These are phyloP conservation scores for Cyphellophora attinorum DNA, from an alignment of 2,329 filamentous ascomycete species.

Conservation along the genomic window DNA sequence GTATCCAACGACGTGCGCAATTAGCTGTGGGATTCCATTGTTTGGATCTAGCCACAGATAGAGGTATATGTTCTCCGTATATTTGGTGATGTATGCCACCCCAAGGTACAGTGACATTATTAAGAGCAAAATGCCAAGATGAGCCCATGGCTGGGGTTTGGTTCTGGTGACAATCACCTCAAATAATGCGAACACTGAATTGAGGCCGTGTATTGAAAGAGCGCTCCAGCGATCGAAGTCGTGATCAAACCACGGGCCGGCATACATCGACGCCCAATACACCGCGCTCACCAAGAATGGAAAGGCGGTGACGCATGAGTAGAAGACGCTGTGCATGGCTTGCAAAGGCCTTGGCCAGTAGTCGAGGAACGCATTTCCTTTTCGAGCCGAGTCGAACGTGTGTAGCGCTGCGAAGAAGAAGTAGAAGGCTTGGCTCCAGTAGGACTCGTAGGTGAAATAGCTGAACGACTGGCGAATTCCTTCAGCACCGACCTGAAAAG, in stretches of 20 bases:
- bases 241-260: conserved; percentile 39
- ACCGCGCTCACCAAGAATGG: conserved; percentile 63
- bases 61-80: conserved; percentile 62
- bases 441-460: conserved; percentile 74
- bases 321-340: conserved; percentile 55
- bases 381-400: conserved; percentile 55
- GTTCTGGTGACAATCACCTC: conserved; percentile 64
- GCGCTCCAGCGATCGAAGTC: conserved; percentile 45
- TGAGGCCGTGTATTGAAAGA: conserved; percentile 66
- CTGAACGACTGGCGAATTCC: conserved; percentile 54
- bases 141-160: conserved; percentile 51
- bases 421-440: conserved; percentile 77
- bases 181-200: conserved; percentile 61
- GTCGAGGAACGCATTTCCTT: conserved; percentile 43
- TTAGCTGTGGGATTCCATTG: conserved; percentile 25
- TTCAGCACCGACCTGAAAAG: conserved; percentile 26
- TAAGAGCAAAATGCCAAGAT: conserved; percentile 59
- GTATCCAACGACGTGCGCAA: background rate
- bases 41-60: conserved; percentile 66
- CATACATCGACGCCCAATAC: conserved; percentile 58
- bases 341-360: conserved; percentile 53
- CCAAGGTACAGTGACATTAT: conserved; percentile 62
- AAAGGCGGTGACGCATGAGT: conserved; percentile 52
- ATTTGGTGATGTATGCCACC: conserved; percentile 63
- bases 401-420: conserved; percentile 58